Evolutionary conservation across 768 basidiomycete species (phyloP), one percentile per base, ranked within the genome.

Genomic region (Russula vinacea): DNA sequence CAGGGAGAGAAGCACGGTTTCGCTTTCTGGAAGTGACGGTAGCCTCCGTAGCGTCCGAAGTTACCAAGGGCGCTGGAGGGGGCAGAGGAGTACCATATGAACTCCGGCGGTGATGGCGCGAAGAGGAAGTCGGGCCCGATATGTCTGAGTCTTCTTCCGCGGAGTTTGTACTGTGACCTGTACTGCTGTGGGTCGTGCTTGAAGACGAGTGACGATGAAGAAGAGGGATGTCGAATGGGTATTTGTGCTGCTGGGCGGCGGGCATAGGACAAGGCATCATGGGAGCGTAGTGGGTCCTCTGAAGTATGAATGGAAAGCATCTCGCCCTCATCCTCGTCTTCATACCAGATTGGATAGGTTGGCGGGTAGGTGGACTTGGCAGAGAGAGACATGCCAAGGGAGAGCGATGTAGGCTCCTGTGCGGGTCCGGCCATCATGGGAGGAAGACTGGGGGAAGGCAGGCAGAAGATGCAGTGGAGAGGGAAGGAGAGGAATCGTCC

Each of bases 401-500:
- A 10, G 35, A 67, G 42, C 9, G 66, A 60, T 7, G 69, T 45
- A 47, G 64, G 49, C 51, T 67, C 64, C 57, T 54, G 39, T 17
- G 50, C 16, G 40, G 65, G 19, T 22, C 17, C 53, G 33, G 53
- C 19, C 19, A 62, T 6, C 26, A 45, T 14, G n/a, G 69, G 64
- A n/a, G 45, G 64, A 7, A 71, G 51, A 54, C 40, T 59, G 4
- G 70, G 70, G 40, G 70, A 71, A 22, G 66, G 50, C 67, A 62
- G 22, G 63, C 64, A 42, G 70, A 71, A 19, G 70, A 71, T 3
- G 68, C 60, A 3, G 68, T 63, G 39, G 70, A 71, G 42, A 66
- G 70, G 56, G 70, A 68, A 32, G 67, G 69, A 51, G 68, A 66
- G 37, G 68, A 53, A 11, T 62, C 51, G 70, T 71, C 70, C 13